Evolutionary conservation across 2,329 filamentous ascomycete species (phyloP).

Genomic region (Apiospora hydei): DNA sequence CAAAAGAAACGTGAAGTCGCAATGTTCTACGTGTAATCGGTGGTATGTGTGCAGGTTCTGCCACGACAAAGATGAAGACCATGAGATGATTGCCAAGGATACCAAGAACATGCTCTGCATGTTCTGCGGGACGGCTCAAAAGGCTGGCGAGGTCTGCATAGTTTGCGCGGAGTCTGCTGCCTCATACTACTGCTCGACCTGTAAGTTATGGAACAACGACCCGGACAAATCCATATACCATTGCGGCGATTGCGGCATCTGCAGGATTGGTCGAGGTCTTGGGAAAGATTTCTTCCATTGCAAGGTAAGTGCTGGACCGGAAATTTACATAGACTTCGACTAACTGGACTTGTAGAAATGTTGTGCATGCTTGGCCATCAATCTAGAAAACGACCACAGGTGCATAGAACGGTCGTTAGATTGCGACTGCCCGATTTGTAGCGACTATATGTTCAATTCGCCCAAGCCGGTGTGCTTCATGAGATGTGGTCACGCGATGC

Average conservation of each 20-base stretch:
- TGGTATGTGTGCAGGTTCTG: slow-evolving; percentile 98
- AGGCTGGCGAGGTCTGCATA: slow-evolving; percentile 78
- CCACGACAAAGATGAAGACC: slow-evolving; percentile 84
- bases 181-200: slow-evolving; percentile 91
- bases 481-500: slow-evolving; percentile 95
- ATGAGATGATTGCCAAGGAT: slow-evolving; percentile 78
- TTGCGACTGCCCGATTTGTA: slow-evolving; percentile 95
- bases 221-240: slow-evolving; percentile 92
- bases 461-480: slow-evolving; percentile 90
- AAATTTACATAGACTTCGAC: slow-evolving; percentile 19
- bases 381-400: slow-evolving; percentile 83
- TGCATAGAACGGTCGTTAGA: slow-evolving; percentile 95
- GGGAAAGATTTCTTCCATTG: slow-evolving; percentile 99
- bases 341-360: slow-evolving; percentile 67
- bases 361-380: slow-evolving; percentile 91
- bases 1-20: slow-evolving; percentile 92
- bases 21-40: slow-evolving; percentile 86
- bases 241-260: slow-evolving; percentile 95
- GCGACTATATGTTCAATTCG: slow-evolving; percentile 95
- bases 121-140: slow-evolving; percentile 87
- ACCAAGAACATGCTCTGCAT: slow-evolving; percentile 98
- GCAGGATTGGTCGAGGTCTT: slow-evolving; percentile 85
- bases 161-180: slow-evolving; percentile 80
- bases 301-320: slow-evolving; percentile 68
- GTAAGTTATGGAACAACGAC: slow-evolving; percentile 97